Conservation (phyloP, 768 basidiomycete species). For the Fibroporia radiculosa region DNA sequence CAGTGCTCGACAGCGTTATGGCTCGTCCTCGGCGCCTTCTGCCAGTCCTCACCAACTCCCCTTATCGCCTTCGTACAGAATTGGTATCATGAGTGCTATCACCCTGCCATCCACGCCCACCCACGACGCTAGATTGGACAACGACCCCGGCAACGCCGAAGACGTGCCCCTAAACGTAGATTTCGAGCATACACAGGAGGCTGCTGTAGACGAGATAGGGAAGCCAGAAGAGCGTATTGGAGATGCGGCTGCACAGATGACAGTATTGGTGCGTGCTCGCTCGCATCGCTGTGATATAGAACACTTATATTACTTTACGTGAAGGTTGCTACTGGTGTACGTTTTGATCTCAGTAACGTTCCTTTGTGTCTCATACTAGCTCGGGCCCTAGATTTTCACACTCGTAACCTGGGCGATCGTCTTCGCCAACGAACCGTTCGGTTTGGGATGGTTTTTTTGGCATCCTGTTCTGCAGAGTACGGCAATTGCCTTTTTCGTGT, state of each 20-base stretch:
- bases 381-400: conserved; percentile 15
- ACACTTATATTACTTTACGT: neutral
- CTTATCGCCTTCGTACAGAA: too few relatives aligned
- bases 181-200: conserved; percentile 4
- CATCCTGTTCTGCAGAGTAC: conserved; percentile 34
- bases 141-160: conserved; percentile 4
- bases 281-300: too few relatives aligned
- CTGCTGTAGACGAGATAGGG: conserved; percentile 5
- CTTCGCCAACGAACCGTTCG: conserved; percentile 16
- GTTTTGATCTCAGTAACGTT: neutral
- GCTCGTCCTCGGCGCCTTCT: too few relatives aligned
- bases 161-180: conserved; percentile 9
- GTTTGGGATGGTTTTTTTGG: conserved; percentile 30
- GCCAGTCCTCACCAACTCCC: too few relatives aligned
- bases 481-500: conserved; percentile 18
- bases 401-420: conserved; percentile 20
- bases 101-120: neutral
- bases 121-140: neutral
- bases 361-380: neutral
- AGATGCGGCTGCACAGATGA: conserved; percentile 27
- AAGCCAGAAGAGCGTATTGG: conserved; percentile 32
- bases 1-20: too few relatives aligned
- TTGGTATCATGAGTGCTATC: too few relatives aligned
- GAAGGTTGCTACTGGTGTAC: conserved; percentile 4
- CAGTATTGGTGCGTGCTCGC: conserved; percentile 30